Evolutionary conservation across 164 flowering plant genomes (phyloP), one percentile per base, ranked within the genome.

Genomic region (Protea cynaroides): DNA sequence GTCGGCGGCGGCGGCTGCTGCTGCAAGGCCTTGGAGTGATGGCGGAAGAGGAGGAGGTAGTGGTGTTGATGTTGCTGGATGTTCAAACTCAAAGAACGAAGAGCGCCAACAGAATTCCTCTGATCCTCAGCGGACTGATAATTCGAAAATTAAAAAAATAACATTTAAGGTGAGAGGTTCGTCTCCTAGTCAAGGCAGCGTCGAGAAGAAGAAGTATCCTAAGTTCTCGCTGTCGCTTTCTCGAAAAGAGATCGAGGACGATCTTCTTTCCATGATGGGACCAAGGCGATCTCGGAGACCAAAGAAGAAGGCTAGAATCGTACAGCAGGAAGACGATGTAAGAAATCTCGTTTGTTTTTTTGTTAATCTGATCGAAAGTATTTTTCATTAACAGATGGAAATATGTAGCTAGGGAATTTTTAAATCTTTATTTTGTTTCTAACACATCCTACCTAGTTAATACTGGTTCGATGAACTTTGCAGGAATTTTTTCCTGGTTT

Each of bases 261-360:
- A 93, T 78, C 83, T 84, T 66, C 59, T 74, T 64, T 74, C 25
- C 59, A 65, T 88, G 63, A 44, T 71, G 1, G 92, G 92, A 14
- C 79, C 73, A 14, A 73, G 79, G 61, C 93, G 93, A 0, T 71
- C 86, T 10, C 72, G 97, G 47, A 63, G 92, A 69, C 97, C 98
- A 1, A 87, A 81, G 83, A 91, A 84, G 81, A 73, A 87, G 63
- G 53, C 78, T 0, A 82, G 66, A 52, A 67, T 1, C 52, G 67
- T 83, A 12, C 96, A 86, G 84, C 82, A 72, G 50, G 73, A 79
- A 69, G 11, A 86, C 34, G 93, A 88, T 77, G 97, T 88, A 80
- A 82, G 84, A 63, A 25, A 22, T 47, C 54, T 21, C 11, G 21
- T 57, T 52, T n/a, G 4, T 1, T 44, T 59, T 36, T 4, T 23